Evolutionary conservation across 225 moss, liverwort and hornwort genomes (phyloP).

Genomic region (Thuidium tamariscinum): DNA sequence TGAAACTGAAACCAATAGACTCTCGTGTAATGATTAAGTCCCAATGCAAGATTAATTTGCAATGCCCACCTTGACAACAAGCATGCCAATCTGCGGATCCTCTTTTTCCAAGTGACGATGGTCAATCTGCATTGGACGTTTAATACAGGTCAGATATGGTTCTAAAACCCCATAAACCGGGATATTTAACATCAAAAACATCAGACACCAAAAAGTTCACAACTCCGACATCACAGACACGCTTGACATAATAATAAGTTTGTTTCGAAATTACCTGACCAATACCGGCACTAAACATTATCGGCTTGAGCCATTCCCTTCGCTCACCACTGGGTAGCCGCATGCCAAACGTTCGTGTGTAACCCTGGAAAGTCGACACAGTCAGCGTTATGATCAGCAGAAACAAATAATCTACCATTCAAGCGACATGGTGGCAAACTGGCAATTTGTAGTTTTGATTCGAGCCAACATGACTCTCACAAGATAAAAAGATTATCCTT

Average conservation of each 20-base stretch:
- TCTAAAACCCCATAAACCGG: neutral
- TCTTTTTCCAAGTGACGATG: slow-evolving; percentile 85
- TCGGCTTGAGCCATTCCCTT: slow-evolving; percentile 99
- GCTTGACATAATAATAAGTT: neutral
- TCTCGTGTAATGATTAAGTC: neutral
- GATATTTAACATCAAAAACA: neutral
- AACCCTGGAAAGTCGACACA: slow-evolving; percentile 44
- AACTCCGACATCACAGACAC: neutral
- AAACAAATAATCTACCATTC: neutral
- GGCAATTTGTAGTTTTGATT: neutral
- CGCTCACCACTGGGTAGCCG: slow-evolving; percentile 87
- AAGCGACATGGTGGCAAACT: neutral
- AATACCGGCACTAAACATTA: slow-evolving; percentile 99
- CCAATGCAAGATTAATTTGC: neutral
- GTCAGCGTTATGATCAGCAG: neutral
- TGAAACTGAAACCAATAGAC: neutral
- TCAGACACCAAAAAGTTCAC: neutral
- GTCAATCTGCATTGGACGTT: slow-evolving; percentile 59
- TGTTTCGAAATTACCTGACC: slow-evolving; percentile 50
- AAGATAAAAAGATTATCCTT: neutral
- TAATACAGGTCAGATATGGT: neutral
- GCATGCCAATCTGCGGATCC: slow-evolving; percentile 85
- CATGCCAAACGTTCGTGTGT: slow-evolving; percentile 96
- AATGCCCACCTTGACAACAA: slow-evolving; percentile 76
- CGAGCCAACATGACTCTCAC: neutral